Evolutionary conservation across 495 filamentous ascomycete species (phyloP).

Genomic region (Hyaloscypha bicolor): DNA sequence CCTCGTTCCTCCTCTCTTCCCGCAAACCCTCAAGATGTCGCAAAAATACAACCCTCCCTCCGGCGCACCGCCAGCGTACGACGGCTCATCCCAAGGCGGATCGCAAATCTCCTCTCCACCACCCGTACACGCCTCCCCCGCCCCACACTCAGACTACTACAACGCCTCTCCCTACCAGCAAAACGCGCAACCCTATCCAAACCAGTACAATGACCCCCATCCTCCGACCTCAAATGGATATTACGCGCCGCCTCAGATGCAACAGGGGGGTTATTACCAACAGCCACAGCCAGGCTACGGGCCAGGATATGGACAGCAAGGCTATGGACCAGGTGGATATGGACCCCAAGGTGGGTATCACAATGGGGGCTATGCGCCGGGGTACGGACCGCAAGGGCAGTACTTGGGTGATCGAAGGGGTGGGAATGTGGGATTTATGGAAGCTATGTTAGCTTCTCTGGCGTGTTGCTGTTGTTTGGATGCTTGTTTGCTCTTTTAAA

Average conservation of each 20-base stretch:
- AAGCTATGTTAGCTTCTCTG: conserved; percentile 25
- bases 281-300: conserved; percentile 19
- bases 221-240: conserved; percentile 17
- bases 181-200: not conserved
- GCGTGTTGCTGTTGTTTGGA: conserved; percentile 37
- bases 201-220: not conserved
- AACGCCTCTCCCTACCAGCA: conserved; percentile 6
- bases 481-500: conserved; percentile 31
- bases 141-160: conserved; percentile 7
- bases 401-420: conserved; percentile 21
- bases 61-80: conserved; percentile 22
- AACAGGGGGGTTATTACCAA: not conserved
- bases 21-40: not conserved
- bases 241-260: conserved; percentile 25
- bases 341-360: conserved; percentile 26
- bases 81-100: conserved; percentile 13
- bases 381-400: conserved; percentile 30
- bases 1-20: not conserved
- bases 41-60: conserved; percentile 24
- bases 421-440: conserved; percentile 21
- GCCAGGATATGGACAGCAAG: conserved; percentile 23
- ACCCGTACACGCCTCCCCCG: conserved; percentile 20
- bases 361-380: conserved; percentile 20
- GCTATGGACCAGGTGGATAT: conserved; percentile 20
- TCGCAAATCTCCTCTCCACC: conserved; percentile 17